Evolutionary conservation across 2,329 filamentous ascomycete species (phyloP), one percentile per base, ranked within the genome.

Genomic region (Blastomyces silverae): DNA sequence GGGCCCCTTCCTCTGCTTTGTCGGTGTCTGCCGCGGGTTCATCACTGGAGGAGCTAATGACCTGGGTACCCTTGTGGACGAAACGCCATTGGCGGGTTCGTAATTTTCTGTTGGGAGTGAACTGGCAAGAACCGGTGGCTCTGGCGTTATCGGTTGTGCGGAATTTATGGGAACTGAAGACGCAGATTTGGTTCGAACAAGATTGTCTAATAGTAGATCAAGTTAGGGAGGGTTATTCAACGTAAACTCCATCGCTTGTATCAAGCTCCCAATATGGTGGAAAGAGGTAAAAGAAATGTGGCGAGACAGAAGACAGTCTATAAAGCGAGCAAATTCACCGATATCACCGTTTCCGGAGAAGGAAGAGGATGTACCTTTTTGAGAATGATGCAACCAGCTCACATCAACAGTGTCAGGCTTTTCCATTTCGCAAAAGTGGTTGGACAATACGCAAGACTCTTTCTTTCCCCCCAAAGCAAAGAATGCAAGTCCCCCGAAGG

Each of bases 371-470:
- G 78, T 82, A 90, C 91, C 91, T 88, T 89, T 92, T 68, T 87
- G 86, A 71, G 88, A 86, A 74, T 90, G 89, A 78, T 94, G 89
- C 81, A 95, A 89, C 91, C 91, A 96, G 78, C 89, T 92, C 73
- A 95, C 91, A 78, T 96, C 91, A 73, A 95, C 85, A 70, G 88
- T 88, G 76, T 91, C 87, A 69, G 90, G 85, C 71, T 89, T 87
- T 78, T 93, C 90, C 90, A 93, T 93, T 31, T 67, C 62, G 37
- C 34, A 42, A 10, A 58, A 1, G n/a, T 7, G 3, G 31, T 17
- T 17, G n/a, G 34, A 44, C n/a, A 44, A n/a, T n/a, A 20, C n/a
- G 7, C 37, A 25, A 22, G 13, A 22, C 37, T 22, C 5, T 20
- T 46, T 46, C 13, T 20, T 7, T 44, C 37, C 34, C 55, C 37